Percentiles rank a stretch among this genome's conserved stretches.
Conservation (phyloP, 148 eudicot species). For the Vaccinium darrowii region DNA sequence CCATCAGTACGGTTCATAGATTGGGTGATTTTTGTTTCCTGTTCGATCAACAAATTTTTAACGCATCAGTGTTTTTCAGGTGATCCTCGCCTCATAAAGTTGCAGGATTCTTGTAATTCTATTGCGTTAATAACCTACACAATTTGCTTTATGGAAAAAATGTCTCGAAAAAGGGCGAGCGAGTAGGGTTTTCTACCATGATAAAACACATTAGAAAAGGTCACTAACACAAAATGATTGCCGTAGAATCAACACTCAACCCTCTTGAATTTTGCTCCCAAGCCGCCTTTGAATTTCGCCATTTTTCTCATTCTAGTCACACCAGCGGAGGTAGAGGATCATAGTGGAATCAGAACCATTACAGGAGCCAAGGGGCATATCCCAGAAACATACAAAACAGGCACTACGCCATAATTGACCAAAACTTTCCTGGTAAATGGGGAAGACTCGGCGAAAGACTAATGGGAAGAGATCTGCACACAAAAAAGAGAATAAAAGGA, state of each 20-base stretch:
- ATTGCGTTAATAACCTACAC: too few relatives aligned
- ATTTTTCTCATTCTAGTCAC: neutral
- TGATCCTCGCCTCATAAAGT: too few relatives aligned
- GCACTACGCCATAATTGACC: neutral
- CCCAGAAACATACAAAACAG: too few relatives aligned
- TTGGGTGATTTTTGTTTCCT: too few relatives aligned
- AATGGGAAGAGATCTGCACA: neutral
- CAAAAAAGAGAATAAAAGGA: too few relatives aligned
- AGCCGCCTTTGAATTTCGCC: neutral
- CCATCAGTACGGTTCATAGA: too few relatives aligned
- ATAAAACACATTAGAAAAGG: too few relatives aligned
- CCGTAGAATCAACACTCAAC: neutral
- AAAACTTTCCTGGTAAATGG: neutral
- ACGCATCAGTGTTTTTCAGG: too few relatives aligned
- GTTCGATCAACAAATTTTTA: too few relatives aligned
- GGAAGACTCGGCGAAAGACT: neutral
- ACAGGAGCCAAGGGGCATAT: too few relatives aligned
- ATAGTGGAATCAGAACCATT: too few relatives aligned
- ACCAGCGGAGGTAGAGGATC: neutral
- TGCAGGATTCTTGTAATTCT: too few relatives aligned
- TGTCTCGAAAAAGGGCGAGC: neutral
- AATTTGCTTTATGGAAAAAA: neutral
- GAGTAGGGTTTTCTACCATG: neutral
- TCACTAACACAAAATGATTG: neutral
- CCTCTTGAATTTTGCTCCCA: neutral